Evolutionary conservation across 139 green algal genomes (phyloP), one percentile per base, ranked within the genome.

Genomic region (Chlorella sp.): DNA sequence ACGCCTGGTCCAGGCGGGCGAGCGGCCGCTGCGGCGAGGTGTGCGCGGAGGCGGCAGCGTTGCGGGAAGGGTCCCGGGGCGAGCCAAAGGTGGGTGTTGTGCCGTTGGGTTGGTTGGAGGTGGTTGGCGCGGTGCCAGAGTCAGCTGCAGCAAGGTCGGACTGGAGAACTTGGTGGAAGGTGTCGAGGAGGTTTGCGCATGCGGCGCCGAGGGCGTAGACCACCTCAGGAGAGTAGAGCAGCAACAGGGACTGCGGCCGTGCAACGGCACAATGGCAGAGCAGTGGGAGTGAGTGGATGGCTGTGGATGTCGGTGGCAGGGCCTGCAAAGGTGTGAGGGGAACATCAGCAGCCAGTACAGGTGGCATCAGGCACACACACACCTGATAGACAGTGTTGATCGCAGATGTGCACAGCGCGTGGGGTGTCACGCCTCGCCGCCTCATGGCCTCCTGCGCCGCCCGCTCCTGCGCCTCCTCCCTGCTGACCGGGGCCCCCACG

Each of bases 171-270:
- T 50, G 14, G 3, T 74, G 63, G n/a, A 71, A 5, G 3, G 67
- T 71, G 31, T 88, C 68, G 27, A 92, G 74, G 27, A 90, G 73
- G 31, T 29, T 51, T 0, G 78, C 5, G 32, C 78, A 78, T 3
- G 74, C 61, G 33, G 20, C 31, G 3, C 82, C 76, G 5, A 92
- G 62, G 0, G 84, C 75, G 1, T 66, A 23, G 0, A 91, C 74
- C 31, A 89, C 75, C 24, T 86, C 84, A 3, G 70, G 23, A 3
- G 70, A 59, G 42, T 89, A 89, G 32, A 83, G 73, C 62, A 74
- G 79, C 31, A 92, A 73, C 50, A 92, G 73, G 4, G 71, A 66
- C 71, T 72, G 69, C 23, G 31, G 27, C 31, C 5, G 31, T 17
- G 59, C 59, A 66, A 31, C 62, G 31, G 30, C 29, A 49, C 10